Base-by-base conservation (phyloP, 2,329 filamentous ascomycete genomes). In the Penicillium capsulatum region DNA sequence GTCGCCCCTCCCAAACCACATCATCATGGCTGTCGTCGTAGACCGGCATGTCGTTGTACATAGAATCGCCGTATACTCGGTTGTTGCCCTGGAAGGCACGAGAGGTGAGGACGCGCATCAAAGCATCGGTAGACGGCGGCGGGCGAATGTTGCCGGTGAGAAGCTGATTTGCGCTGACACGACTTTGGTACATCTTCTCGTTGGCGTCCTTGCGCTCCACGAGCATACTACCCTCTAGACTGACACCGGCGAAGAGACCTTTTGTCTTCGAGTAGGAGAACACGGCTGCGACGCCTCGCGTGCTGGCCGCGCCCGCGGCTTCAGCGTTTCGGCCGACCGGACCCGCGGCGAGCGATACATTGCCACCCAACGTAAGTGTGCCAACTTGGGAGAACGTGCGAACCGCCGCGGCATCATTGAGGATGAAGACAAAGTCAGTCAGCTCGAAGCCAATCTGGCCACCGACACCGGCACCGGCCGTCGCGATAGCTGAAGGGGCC, bases 251-350 rank as follows among this genome's bases (percentile, higher is more conserved):
- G 56, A 98, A 98, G 20, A 98, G 72, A 14, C 92, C 92, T 72
- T 96, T 97, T 9, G 92, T 98, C 71, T 96, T 97, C 64, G 85
- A 92, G 74, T 98, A 98, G 58, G 86, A 87, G 73, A 98, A 98
- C 34, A 98, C 83, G 37, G 87, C 92, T 0, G 90, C 86, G 7
- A 97, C 84, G 48, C 88, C 83, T 71, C 82, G 91, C 48, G 94
- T 75, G 53, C 87, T 95, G 6, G 92, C 92, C 10, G 90, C 91
- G 48, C 92, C 92, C 24, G 92, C 91, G 9, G 92, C 92, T 67
- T 98, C 92, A 31, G 91, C 92, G 66, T 96, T 97, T 57, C 92
- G 80, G 38, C 92, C 92, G 17, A 98, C 79, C 0, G 92, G 92
- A 1, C 92, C 92, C 5, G 92, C 92, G 13, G 92, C 92, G 55